Evolutionary conservation across 352 stramenopile genomes (phyloP), one percentile per base, ranked within the genome.

Genomic region (Plasmopara muralis): DNA sequence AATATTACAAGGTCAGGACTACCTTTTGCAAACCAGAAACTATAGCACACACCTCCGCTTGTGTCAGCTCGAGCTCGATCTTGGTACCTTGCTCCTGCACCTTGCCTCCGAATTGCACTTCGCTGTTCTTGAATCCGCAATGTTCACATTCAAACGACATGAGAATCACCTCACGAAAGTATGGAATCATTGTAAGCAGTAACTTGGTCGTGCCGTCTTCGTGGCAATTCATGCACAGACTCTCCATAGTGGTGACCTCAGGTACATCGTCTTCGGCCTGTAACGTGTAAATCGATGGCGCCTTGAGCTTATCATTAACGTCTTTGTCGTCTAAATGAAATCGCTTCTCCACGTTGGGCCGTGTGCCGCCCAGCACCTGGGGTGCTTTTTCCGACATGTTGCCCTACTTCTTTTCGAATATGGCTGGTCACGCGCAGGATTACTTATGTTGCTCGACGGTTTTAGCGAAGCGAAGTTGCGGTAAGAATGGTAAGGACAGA

Each of bases 161-260:
- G 42, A 98, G 66, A 55, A 98, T 96, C 35, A 98, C 77, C 59
- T 98, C 87, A 18, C 89, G 83, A 68, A 98, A 98, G 66, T 95
- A 92, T 28, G 93, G 93, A 58, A 98, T 96, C 50, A 91, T 82
- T 9, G 90, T 97, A 14, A 95, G 71, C 50, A 98, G 72, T 40
- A 98, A 68, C 41, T 83, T 83, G 10, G 93, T 98, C 16, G 62
- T 84, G 55, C 87, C 92, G 35, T 94, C 65, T 7, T 89, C 71
- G 38, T 74, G 62, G 67, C 92, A 98, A 60, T 87, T 87, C 68
- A 96, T 95, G 58, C 92, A 98, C 50, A 96, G 44, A 64, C 85
- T 95, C 46, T 87, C 69, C 42, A 86, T 68, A 25, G 67, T 74
- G 9, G 75, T 86, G 28, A 86, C 73, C 45, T 84, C 69, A 2